Evolutionary conservation across 352 stramenopile species (phyloP), one percentile per base, ranked within the genome.

Genomic region (Halophytophthora batemanensis): DNA sequence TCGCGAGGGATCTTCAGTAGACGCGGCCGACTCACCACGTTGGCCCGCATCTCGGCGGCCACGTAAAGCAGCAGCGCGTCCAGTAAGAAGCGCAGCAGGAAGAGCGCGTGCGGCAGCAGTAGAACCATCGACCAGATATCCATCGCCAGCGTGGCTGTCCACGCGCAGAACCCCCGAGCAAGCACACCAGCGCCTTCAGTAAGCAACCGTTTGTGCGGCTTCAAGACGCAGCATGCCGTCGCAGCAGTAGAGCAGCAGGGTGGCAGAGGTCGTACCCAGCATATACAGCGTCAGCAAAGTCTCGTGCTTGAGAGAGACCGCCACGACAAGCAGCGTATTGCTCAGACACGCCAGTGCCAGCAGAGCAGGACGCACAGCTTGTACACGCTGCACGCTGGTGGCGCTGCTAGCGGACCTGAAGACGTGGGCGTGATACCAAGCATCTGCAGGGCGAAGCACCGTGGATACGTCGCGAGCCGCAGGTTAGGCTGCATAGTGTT

Each of bases 21-120:
- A 31, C 25, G 38, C 28, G 33, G n/a, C 29, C 12, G 13, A 40
- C 53, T 15, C 61, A 88, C 77, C 70, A 86, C n/a, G 34, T 85
- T 65, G 2, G 54, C 63, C 13, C 75, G 70, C 13, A 56, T 55
- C 53, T 84, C 66, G 10, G 60, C 35, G 2, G 69, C 69, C 3
- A 86, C 35, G 5, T 66, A 23, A 13, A 86, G 37, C 2, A 83
- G 59, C 15, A 84, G 14, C 5, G 71, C 58, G 39, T 88, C 77
- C 23, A 84, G 69, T 5, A 88, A 56, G 45, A 84, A 64, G 18
- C 77, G 74, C 12, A 81, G 7, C 14, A 88, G 34, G 54, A 82
- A 88, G 50, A 86, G 79, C 7, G 62, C 55, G 49, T 86, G 77
- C 2, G 75, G 77, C 1, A 88, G 60, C 23, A 86, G 62, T 53